Conservation (phyloP, 805 yeast species). For the Myxozyma nipponensis region DNA sequence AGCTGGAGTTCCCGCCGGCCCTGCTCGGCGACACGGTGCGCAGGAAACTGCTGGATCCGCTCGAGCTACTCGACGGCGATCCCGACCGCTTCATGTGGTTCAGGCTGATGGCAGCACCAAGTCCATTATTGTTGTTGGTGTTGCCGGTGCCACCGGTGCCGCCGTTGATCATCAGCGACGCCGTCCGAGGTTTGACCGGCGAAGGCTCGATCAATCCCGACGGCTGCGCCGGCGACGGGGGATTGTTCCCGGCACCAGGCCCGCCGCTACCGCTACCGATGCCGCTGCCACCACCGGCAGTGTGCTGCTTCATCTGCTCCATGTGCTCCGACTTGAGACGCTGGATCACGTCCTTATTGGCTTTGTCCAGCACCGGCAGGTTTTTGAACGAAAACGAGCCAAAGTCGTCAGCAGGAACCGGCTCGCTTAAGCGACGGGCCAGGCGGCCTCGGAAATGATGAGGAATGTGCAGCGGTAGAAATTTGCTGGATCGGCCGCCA, state of each 20-base stretch:
- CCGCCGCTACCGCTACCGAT: constrained; percentile 48
- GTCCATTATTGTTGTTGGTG: not conserved
- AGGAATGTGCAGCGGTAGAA: constrained; percentile 49
- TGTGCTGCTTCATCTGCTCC: constrained; percentile 42
- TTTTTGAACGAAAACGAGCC: constrained; percentile 92
- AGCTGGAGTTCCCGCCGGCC: not conserved
- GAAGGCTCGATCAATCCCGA: constrained; percentile 24
- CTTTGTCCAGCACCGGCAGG: constrained; percentile 83
- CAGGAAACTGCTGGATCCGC: constrained; percentile 10
- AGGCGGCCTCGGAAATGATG: constrained; percentile 64
- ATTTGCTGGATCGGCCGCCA: constrained; percentile 1
- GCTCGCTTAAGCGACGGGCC: constrained; percentile 61
- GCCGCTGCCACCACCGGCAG: too few species aligned
- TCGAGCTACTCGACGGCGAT: constrained; percentile 24
- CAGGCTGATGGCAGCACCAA: constrained; percentile 9
- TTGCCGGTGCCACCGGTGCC: not conserved
- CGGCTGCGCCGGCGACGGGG: constrained; percentile 11
- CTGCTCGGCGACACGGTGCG: constrained; percentile 22
- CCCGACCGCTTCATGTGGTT: constrained; percentile 11
- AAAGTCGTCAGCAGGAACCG: constrained; percentile 55
- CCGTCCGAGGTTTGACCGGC: constrained; percentile 22
- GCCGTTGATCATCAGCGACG: constrained; percentile 5
- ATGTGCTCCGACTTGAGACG: constrained; percentile 79
- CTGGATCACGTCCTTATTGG: constrained; percentile 87
- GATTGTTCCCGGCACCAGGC: constrained; percentile 54